A percentile compares a stretch with the other conserved stretches of the same genome.
Conservation (phyloP, 345 rosid species). For the Reutealis trisperma region DNA sequence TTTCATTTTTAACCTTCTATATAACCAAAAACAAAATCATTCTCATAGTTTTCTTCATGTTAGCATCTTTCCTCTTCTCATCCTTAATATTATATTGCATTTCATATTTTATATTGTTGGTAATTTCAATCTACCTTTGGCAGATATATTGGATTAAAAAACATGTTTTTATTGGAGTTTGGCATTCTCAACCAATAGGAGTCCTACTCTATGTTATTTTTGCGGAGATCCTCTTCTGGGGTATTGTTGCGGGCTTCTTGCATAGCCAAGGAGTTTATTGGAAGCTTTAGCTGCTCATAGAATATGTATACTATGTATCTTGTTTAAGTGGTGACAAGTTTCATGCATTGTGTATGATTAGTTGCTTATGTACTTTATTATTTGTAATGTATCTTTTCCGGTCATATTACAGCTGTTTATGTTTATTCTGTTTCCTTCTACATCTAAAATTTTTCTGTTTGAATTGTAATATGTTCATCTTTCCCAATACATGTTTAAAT, state of each 20-base stretch:
- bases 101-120: too few relatives aligned
- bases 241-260: conserved; percentile 52
- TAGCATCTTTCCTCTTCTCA: not conserved
- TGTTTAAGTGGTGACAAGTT: not conserved
- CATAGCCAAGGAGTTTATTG: conserved; percentile 59
- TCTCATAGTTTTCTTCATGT: not conserved
- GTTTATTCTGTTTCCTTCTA: not conserved
- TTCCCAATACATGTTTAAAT: too few relatives aligned
- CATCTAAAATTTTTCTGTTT: not conserved
- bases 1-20: not conserved
- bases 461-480: not conserved
- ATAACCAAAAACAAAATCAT: not conserved
- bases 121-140: not conserved
- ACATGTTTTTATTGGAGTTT: conserved; percentile 57
- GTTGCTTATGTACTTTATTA: too few relatives aligned
- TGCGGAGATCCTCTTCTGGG: conserved; percentile 79
- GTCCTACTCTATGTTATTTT: conserved; percentile 69
- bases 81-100: too few relatives aligned
- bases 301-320: not conserved
- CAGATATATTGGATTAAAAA: conserved; percentile 75
- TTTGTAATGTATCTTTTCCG: not conserved
- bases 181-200: conserved; percentile 66
- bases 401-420: too few relatives aligned
- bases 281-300: conserved; percentile 52
- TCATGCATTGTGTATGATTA: not conserved